Conservation (phyloP, 495 filamentous ascomycete species). For the Penicillium cosmopolitanum region DNA sequence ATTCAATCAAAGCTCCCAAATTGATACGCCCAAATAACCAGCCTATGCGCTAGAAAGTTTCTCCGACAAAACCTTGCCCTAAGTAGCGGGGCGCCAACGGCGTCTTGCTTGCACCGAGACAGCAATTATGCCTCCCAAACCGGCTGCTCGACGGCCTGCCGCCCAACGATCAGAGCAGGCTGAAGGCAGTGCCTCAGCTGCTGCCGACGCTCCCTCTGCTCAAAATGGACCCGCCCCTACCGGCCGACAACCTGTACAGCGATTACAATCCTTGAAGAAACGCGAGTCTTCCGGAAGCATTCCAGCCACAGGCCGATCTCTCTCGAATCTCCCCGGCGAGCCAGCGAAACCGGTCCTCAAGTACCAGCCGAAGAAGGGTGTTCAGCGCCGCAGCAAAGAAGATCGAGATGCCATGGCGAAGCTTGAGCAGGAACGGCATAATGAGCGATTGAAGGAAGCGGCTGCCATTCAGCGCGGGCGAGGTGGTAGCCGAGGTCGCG, state of each 20-base stretch:
- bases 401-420: slow-evolving; percentile 55
- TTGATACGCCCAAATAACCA: neutral
- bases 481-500: slow-evolving; percentile 30
- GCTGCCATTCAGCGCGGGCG: slow-evolving; percentile 46
- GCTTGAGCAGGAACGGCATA: slow-evolving; percentile 49
- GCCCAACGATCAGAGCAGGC: slow-evolving; percentile 20
- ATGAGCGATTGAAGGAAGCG: slow-evolving; percentile 48
- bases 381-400: slow-evolving; percentile 53
- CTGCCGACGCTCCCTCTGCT: neutral
- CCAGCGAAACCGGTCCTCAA: slow-evolving; percentile 48
- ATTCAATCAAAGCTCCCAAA: neutral
- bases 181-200: slow-evolving; percentile 6
- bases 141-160: slow-evolving; percentile 36
- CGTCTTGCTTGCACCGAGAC: slow-evolving; percentile 22
- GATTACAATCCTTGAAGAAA: slow-evolving; percentile 49
- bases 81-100: slow-evolving; percentile 21
- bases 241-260: slow-evolving; percentile 43
- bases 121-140: slow-evolving; percentile 50
- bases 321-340: slow-evolving; percentile 31
- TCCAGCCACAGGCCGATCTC: slow-evolving; percentile 26
- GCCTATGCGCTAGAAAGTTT: slow-evolving; percentile 12
- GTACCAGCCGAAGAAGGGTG: slow-evolving; percentile 49
- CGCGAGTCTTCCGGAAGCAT: slow-evolving; percentile 45
- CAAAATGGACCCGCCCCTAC: slow-evolving; percentile 24
- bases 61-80: slow-evolving; percentile 13